Evolutionary conservation across 2,329 filamentous ascomycete species (phyloP).

Genomic region (Cercospora berteroae): DNA sequence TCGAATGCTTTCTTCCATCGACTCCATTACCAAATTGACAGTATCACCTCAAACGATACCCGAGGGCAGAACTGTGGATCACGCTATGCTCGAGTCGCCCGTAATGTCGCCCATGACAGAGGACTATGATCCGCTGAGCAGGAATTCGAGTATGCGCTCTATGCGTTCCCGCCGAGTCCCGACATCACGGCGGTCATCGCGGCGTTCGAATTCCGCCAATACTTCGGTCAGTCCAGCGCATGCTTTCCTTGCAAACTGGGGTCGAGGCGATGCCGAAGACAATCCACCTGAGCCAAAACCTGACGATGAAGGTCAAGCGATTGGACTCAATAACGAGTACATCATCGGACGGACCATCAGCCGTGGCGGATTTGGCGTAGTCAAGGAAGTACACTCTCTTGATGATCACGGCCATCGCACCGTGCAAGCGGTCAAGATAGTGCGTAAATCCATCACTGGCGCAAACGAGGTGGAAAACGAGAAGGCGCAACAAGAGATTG

Average conservation of each 20-base stretch:
- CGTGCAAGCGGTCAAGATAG: conserved; percentile 66
- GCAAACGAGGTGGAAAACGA: conserved; percentile 63
- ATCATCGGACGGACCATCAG: conserved; percentile 66
- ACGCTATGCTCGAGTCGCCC: conserved; percentile 26
- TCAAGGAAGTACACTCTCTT: conserved; percentile 66
- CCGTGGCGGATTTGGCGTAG: conserved; percentile 63
- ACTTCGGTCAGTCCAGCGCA: conserved; percentile 36
- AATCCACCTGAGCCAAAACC: conserved; percentile 46
- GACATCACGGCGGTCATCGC: conserved; percentile 28
- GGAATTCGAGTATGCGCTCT: conserved; percentile 34
- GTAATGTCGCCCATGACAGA: conserved; percentile 30
- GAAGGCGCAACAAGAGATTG: conserved; percentile 63
- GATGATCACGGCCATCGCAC: conserved; percentile 50
- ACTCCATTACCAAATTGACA: conserved; percentile 34
- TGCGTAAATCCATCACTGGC: conserved; percentile 57
- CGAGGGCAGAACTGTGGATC: conserved; percentile 29
- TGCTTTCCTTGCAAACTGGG: conserved; percentile 35
- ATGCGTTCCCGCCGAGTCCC: conserved; percentile 26
- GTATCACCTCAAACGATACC: conserved; percentile 37
- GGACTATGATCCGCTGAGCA: conserved; percentile 29
- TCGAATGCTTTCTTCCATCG: conserved; percentile 27
- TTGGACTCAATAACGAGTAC: conserved; percentile 60
- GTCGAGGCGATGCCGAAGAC: conserved; percentile 28
- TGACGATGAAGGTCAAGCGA: conserved; percentile 66
- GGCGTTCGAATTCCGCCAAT: conserved; percentile 31